These are phyloP conservation scores for Brassica incana DNA, from an alignment of 345 rosid species.

Conservation along the genomic window DNA sequence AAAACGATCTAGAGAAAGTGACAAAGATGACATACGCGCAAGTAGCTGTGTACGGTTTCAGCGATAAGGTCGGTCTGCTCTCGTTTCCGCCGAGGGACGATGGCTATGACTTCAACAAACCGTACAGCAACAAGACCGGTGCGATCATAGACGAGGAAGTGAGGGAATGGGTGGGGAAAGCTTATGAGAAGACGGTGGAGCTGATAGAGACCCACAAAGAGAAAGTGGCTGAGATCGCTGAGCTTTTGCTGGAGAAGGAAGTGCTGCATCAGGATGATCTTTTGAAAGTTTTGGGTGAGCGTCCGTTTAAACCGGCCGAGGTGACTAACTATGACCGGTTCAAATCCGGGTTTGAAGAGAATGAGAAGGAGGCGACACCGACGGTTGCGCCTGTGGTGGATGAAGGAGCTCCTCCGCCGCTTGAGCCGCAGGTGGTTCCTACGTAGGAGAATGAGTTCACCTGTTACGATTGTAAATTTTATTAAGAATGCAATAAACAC, in stretches of 20 bases:
- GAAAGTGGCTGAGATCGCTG: constrained; percentile 74
- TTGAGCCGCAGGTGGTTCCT: constrained; percentile 65
- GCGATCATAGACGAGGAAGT: constrained; percentile 86
- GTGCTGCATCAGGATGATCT: constrained; percentile 84
- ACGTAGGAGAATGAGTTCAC: constrained; percentile 34
- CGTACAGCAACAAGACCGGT: constrained; percentile 85
- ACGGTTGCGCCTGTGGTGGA: constrained; percentile 43
- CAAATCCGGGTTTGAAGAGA: constrained; percentile 63
- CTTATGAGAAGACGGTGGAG: constrained; percentile 60
- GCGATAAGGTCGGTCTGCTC: constrained; percentile 90
- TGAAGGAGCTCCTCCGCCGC: constrained; percentile 53
- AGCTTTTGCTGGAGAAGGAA: constrained; percentile 79
- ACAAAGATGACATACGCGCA: constrained; percentile 94
- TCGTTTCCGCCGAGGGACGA: constrained; percentile 85
- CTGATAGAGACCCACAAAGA: constrained; percentile 75
- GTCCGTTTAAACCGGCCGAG: constrained; percentile 73
- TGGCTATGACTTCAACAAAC: constrained; percentile 64
- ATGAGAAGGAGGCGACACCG: constrained; percentile 26
- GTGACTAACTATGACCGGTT: constrained; percentile 74
- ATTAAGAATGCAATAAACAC: constrained; percentile 22
- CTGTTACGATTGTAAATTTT: constrained; percentile 33
- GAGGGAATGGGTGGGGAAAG: constrained; percentile 82
- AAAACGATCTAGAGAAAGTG: constrained; percentile 91
- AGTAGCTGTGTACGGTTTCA: constrained; percentile 91
- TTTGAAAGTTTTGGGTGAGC: constrained; percentile 65